Percentiles rank a stretch among this genome's conserved stretches.
Evolutionary conservation across 148 eudicot genomes (phyloP).

Genomic region (Silene uniflora): DNA sequence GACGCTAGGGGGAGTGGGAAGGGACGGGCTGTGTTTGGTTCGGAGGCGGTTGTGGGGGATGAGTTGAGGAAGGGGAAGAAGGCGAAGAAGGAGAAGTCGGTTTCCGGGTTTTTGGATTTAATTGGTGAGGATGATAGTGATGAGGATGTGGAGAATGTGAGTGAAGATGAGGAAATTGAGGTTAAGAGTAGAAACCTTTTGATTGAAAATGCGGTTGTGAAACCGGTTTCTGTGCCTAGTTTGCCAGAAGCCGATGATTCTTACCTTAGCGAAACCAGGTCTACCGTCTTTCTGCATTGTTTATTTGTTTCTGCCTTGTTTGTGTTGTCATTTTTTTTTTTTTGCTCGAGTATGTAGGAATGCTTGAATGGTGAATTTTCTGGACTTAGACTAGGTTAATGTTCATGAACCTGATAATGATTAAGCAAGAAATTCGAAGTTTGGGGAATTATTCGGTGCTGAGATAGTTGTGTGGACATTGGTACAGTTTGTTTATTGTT

Average conservation of each 20-base stretch:
- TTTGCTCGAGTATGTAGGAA: not conserved
- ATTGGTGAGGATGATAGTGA: conserved; percentile 54
- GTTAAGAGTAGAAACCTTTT: conserved; percentile 32
- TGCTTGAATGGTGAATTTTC: not conserved
- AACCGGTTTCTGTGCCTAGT: conserved; percentile 20
- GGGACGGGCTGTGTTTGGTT: not conserved
- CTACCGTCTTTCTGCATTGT: not conserved
- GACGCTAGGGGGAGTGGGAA: conserved; percentile 23
- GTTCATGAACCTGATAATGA: too few relatives aligned
- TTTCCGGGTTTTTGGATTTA: conserved; percentile 48
- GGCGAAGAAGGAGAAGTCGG: conserved; percentile 31
- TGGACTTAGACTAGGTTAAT: not conserved
- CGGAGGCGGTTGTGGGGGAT: not conserved
- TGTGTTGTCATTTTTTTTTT: too few relatives aligned
- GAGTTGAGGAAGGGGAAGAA: conserved; percentile 15
- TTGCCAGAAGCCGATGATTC: conserved; percentile 43
- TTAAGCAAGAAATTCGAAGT: too few relatives aligned
- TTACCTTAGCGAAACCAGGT: conserved; percentile 83
- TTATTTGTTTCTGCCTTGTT: not conserved
- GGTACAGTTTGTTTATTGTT: too few relatives aligned
- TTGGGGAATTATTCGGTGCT: too few relatives aligned
- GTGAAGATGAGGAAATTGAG: conserved; percentile 33
- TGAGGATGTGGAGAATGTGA: conserved; percentile 36
- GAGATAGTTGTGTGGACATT: too few relatives aligned
- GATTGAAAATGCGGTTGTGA: conserved; percentile 27